Conservation (phyloP, 768 basidiomycete species). For the Cystofilobasidium capitatum region DNA sequence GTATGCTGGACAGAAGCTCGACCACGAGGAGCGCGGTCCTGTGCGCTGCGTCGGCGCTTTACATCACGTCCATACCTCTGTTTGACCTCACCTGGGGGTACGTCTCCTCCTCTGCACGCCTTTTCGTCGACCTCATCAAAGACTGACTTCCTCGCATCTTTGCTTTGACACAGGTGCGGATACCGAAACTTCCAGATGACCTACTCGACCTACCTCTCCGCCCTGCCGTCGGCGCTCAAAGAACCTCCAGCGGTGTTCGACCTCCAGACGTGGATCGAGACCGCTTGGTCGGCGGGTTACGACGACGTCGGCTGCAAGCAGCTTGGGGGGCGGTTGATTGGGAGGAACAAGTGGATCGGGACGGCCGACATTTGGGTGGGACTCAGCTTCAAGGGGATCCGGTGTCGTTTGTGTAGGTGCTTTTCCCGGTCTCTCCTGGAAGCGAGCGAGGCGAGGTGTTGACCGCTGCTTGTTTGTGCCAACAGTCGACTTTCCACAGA, state of each 20-base stretch:
- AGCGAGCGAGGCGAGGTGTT: background rate
- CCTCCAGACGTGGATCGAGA: conserved; percentile 24
- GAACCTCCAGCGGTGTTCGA: background rate
- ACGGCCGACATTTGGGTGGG: conserved; percentile 24
- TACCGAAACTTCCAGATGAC: conserved; percentile 24
- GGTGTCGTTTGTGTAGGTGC: background rate
- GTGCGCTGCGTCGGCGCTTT: background rate
- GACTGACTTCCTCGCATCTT: background rate
- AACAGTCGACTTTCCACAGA: conserved; percentile 21
- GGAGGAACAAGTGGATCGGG: conserved; percentile 22
- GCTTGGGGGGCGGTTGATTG: conserved; percentile 11
- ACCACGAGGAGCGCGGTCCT: conserved; percentile 19
- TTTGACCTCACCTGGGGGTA: conserved; percentile 18
- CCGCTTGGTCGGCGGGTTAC: conserved; percentile 15
- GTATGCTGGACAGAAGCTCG: background rate
- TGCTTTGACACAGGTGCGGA: conserved; percentile 1
- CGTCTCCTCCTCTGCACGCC: background rate
- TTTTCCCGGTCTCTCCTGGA: background rate
- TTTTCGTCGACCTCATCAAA: background rate
- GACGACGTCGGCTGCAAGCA: conserved; percentile 14
- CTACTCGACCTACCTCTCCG: background rate
- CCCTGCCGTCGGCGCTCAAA: background rate
- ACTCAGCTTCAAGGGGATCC: conserved; percentile 11
- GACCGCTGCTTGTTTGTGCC: background rate
- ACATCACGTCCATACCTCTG: background rate